Base-by-base conservation (phyloP, 2,329 filamentous ascomycete genomes). In the Elsinoe australis region DNA sequence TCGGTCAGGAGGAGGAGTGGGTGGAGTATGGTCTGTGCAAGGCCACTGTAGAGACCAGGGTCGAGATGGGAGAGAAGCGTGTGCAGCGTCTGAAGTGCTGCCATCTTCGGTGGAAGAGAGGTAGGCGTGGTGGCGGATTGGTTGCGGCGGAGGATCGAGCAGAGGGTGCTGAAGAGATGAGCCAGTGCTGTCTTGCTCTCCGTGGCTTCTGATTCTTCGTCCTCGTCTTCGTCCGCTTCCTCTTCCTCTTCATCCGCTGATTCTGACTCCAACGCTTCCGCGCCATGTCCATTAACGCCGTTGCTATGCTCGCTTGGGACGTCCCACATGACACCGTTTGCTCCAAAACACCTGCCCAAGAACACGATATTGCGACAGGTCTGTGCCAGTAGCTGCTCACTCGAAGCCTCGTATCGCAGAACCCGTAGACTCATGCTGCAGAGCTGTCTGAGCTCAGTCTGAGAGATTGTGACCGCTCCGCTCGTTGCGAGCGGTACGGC, bases 1-100 rank as follows among this genome's bases (percentile, higher is more conserved):
- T 95, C 88, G 0, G 88, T 94, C 29, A 98, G 71, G 61, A 92
- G 86, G 61, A 90, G 82, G 4, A 96, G 75, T 0, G 83, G 82
- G 4, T 79, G 70, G 1, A 87, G 71, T 35, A 85, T 71, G 19
- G 72, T 71, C 54, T 80, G 76, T 14, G 94, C 71, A 1, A 80
- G 83, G 0, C 79, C 74, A 1, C 70, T 62, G 6, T 90, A 71
- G 2, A 78, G 70, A 2, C 74, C 67, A 1, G 68, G 60, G 0
- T 80, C 70, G 1, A 86, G 71, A 33, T 80, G 78, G 46, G 74
- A 75, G 55, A 78, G 76, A 9, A 94, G 74, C 0, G 81, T 79
- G 47, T 83, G 79, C 38, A 95, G 69, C 5, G 94, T 78, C 44
- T 82, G 79, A 59, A 95, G 77, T 2, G 85, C 80, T 0, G 85